phyloP scores from a whole-genome alignment of 2,329 filamentous ascomycete species.

The Aulographum hederae region DNA sequence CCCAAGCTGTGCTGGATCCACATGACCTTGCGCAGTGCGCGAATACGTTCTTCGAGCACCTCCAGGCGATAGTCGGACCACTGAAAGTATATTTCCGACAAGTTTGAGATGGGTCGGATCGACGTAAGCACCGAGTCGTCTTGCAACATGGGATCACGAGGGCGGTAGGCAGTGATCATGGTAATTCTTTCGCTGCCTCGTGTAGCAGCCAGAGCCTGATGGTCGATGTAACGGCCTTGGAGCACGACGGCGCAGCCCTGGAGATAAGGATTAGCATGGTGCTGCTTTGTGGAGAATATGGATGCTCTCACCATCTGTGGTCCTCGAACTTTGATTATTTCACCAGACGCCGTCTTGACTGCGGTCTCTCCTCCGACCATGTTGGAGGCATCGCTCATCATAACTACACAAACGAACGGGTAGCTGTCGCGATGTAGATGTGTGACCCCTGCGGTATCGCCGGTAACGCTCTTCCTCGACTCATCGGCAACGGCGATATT shows the following conservation, averaged over 20 bases:
- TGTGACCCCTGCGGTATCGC: conserved; percentile 5
- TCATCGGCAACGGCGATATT: conserved; percentile 17
- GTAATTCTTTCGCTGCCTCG: conserved; percentile 25
- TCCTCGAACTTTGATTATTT: conserved; percentile 25
- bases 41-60: not conserved
- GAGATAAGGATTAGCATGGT: not conserved
- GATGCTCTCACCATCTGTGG: conserved; percentile 9
- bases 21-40: too few species aligned
- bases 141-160: conserved; percentile 16
- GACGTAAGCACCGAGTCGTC: not conserved
- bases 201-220: conserved; percentile 21
- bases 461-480: conserved; percentile 1
- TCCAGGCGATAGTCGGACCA: not conserved
- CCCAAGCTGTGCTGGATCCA: too few species aligned
- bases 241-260: conserved; percentile 19
- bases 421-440: conserved; percentile 33
- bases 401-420: conserved; percentile 33
- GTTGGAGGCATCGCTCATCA: conserved; percentile 28
- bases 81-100: not conserved
- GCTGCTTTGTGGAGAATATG: not conserved
- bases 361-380: conserved; percentile 40
- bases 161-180: conserved; percentile 28
- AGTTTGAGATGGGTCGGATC: not conserved
- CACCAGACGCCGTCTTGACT: conserved; percentile 33
- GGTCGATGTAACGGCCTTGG: conserved; percentile 28